Evolutionary conservation across 495 filamentous ascomycete species (phyloP), one percentile per base, ranked within the genome.

Genomic region (Neurospora hispaniola): DNA sequence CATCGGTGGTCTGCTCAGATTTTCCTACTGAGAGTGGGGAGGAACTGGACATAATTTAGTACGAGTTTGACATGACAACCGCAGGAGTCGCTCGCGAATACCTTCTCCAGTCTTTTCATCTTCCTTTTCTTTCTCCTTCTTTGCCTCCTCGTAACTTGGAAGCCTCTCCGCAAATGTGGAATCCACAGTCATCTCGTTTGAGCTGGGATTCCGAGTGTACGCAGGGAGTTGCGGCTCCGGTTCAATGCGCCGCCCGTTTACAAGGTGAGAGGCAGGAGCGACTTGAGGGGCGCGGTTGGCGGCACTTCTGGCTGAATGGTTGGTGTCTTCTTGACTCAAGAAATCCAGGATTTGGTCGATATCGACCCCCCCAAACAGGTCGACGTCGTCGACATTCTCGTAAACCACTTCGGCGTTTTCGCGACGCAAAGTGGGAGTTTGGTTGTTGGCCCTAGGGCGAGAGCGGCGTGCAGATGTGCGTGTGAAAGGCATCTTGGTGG

Each of bases 21-120:
- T 18, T 1, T 2, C 16, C 6, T 2, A 43, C 3, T 10, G 3
- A 9, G 8, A 20, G 18, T 18, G 43, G 7, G 10, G 46, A 54
- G 46, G 9, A 1, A 2, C 46, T 27, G 0, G 4, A 54, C 0
- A 27, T 4, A 12, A 0, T 4, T 54, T 6, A 54, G 46, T 0
- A 12, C 2, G 0, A 54, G 4, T 8, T 23, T 23, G 23, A 23
- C 23, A 23, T 23, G 23, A 23, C 20, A 14, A 12, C 0, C 0
- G 3, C n/a, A 4, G 18, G 43, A n/a, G 18, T 2, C 12, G 10
- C 10, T 54, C 2, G 46, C 4, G 0, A 16, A 16, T 62, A 31
- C 54, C 54, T 16, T 18, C 54, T 54, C 2, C 46, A 0, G 2
- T 2, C 3, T 23, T 14, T 11, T 4, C 11, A 20, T 27, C 0